phyloP scores from a whole-genome alignment of 2,329 filamentous ascomycete species.

The Aspergillus luchuensis region DNA sequence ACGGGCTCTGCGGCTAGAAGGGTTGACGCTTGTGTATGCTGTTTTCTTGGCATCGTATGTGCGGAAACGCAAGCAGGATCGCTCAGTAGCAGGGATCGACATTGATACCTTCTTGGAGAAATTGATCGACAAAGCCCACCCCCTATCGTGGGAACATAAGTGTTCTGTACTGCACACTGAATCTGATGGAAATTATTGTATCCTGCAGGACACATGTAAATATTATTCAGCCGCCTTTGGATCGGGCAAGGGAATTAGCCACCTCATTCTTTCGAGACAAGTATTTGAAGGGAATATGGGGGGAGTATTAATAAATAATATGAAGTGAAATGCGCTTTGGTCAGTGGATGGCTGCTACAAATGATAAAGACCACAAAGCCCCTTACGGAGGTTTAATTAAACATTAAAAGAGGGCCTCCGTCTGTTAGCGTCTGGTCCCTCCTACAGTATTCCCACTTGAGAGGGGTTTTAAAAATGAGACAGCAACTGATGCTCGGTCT shows the following conservation, averaged over 20 bases:
- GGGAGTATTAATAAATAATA: background rate
- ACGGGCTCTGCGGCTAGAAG: background rate
- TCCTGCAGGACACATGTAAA: no score
- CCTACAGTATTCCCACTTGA: background rate
- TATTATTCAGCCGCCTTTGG: no score
- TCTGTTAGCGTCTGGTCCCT: background rate
- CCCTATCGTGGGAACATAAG: background rate
- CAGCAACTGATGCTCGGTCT: no score
- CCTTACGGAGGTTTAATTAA: background rate
- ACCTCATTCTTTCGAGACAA: no score
- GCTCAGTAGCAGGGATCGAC: background rate
- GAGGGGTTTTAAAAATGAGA: background rate
- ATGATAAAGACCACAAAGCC: background rate
- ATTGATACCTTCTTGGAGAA: background rate
- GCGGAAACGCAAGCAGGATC: background rate
- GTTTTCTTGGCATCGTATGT: background rate
- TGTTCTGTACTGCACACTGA: background rate
- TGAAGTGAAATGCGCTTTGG: background rate
- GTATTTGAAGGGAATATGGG: background rate
- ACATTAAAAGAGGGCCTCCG: background rate
- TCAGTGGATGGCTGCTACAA: background rate
- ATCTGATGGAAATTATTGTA: background rate
- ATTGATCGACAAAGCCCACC: background rate
- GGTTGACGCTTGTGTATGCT: background rate
- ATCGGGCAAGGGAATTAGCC: no score